A percentile compares a stretch with the other conserved stretches of the same genome.
Evolutionary conservation across 2,329 filamentous ascomycete species (phyloP).

Genomic region (Arthrobotrys sphaeroides): DNA sequence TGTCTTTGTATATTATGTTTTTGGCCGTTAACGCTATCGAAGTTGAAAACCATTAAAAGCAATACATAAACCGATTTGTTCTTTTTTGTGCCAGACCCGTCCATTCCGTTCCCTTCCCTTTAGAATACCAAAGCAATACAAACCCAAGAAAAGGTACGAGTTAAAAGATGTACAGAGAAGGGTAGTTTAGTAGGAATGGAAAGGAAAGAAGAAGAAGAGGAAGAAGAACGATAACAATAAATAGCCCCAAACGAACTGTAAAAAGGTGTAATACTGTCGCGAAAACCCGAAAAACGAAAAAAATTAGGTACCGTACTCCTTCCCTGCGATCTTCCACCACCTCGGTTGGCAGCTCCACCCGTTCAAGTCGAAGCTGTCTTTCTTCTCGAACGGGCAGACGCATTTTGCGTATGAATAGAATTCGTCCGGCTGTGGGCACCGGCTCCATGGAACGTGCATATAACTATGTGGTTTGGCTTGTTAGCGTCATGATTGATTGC

Average conservation of each 20-base stretch:
- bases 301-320: slow-evolving; percentile 51
- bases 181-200: background rate
- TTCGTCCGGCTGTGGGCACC: slow-evolving; percentile 56
- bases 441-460: slow-evolving; percentile 53
- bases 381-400: slow-evolving; percentile 56
- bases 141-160: background rate
- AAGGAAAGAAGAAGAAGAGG: no score
- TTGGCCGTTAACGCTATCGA: background rate
- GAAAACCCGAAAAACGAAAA: background rate
- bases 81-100: slow-evolving; percentile 1
- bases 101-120: background rate
- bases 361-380: slow-evolving; percentile 57
- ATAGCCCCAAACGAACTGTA: background rate
- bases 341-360: slow-evolving; percentile 57
- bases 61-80: background rate
- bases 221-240: no score
- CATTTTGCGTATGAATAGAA: slow-evolving; percentile 55
- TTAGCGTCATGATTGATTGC: background rate
- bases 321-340: slow-evolving; percentile 57
- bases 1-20: slow-evolving; percentile 1
- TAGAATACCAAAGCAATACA: background rate
- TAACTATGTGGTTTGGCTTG: slow-evolving; percentile 25
- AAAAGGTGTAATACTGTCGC: background rate
- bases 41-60: background rate
- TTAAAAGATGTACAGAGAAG: slow-evolving; percentile 22